These are phyloP conservation scores for Euphrasia arctica DNA, from an alignment of 305 asterid species.

Conservation along the genomic window DNA sequence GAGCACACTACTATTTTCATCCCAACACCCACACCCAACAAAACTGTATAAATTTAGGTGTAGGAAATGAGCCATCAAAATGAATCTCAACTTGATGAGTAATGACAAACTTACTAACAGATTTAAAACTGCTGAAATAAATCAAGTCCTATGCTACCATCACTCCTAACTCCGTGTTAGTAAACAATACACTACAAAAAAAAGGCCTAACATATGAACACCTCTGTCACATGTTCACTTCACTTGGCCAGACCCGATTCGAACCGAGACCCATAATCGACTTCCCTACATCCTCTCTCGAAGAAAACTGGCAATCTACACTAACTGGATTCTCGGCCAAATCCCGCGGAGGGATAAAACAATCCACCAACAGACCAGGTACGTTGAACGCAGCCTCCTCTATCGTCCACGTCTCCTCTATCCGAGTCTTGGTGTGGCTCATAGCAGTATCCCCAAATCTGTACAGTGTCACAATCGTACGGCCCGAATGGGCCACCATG, in stretches of 20 bases:
- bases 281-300: conserved; percentile 39
- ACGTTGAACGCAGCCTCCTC: conserved; percentile 77
- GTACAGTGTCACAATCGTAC: conserved; percentile 66
- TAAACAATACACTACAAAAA: background rate
- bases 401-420: conserved; percentile 89
- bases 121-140: no score
- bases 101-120: no score
- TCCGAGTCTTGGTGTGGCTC: conserved; percentile 76
- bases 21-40: no score
- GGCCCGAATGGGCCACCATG: conserved; percentile 82
- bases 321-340: conserved; percentile 42
- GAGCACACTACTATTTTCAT: no score
- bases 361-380: conserved; percentile 68
- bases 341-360: conserved; percentile 77
- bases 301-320: conserved; percentile 49
- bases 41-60: no score
- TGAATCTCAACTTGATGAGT: no score
- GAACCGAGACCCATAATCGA: conserved; percentile 28
- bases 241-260: conserved; percentile 17
- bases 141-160: no score
- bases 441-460: conserved; percentile 71
- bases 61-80: no score
- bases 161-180: background rate
- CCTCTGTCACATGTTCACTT: background rate
- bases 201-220: background rate